phyloP scores from a whole-genome alignment of 371 early-diverging fungal species.

The Mortierella sp. region DNA sequence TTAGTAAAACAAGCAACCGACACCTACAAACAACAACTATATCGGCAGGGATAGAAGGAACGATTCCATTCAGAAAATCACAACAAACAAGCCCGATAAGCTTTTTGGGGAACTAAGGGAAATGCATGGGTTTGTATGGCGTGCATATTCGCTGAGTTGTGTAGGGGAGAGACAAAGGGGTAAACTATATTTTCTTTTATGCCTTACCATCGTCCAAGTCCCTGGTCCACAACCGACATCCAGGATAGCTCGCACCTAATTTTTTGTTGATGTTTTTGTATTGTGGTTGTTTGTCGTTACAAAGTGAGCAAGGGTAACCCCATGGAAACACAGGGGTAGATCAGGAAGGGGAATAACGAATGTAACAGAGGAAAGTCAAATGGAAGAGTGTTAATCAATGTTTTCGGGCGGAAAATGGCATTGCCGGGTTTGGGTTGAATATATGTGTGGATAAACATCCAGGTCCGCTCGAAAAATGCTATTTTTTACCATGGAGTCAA shows the following conservation, averaged over 20 bases:
- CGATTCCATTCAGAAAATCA: not conserved
- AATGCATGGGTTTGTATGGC: not conserved
- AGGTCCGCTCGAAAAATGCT: constrained; percentile 4
- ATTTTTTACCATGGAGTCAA: constrained; percentile 10
- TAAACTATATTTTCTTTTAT: not conserved
- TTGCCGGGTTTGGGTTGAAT: not conserved
- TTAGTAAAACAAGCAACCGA: not conserved
- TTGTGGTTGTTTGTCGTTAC: not conserved
- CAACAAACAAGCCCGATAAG: not conserved
- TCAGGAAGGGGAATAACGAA: not conserved
- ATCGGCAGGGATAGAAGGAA: not conserved
- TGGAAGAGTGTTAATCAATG: not conserved
- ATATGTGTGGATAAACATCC: not conserved
- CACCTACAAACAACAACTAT: not conserved
- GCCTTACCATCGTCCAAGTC: constrained; percentile 13
- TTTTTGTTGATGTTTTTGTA: not conserved
- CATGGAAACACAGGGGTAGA: not conserved
- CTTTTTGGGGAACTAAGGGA: not conserved
- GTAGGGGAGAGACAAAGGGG: not conserved
- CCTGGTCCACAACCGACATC: constrained; percentile 12
- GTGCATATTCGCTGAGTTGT: not conserved
- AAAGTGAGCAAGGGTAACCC: not conserved
- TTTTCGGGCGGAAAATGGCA: constrained; percentile 2
- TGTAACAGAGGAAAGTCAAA: not conserved
- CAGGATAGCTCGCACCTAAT: not conserved